phyloP scores from a whole-genome alignment of 306 rosid species.

The Cajanus cajan region DNA sequence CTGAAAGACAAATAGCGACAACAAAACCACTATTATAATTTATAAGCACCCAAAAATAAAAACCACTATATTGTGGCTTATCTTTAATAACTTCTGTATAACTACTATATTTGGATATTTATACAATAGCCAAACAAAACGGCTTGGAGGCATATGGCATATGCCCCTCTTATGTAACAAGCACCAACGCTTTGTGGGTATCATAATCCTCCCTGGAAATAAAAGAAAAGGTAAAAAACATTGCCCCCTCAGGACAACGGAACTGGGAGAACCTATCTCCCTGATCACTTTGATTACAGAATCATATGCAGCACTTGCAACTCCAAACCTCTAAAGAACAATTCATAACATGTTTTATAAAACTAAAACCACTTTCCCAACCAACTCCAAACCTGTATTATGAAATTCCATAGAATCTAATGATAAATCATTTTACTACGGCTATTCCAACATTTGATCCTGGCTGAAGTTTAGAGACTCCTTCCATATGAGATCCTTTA shows the following conservation, averaged over 20 bases:
- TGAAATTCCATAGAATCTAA: slow-evolving; percentile 23
- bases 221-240: background rate
- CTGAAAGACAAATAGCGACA: slow-evolving; percentile 12
- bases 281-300: slow-evolving; percentile 13
- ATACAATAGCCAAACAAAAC: slow-evolving; percentile 30
- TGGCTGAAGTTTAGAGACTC: slow-evolving; percentile 54
- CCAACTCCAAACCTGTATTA: slow-evolving; percentile 33
- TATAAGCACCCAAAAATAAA: slow-evolving; percentile 1
- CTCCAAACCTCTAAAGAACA: slow-evolving; percentile 24
- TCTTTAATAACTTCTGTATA: slow-evolving; percentile 23
- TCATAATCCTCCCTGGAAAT: slow-evolving; percentile 3
- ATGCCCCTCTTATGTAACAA: slow-evolving; percentile 36
- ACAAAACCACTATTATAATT: background rate
- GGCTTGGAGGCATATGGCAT: slow-evolving; percentile 28
- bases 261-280: slow-evolving; percentile 41
- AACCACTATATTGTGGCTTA: slow-evolving; percentile 30
- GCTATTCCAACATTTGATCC: slow-evolving; percentile 25
- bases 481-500: slow-evolving; percentile 89
- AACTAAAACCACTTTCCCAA: slow-evolving; percentile 10
- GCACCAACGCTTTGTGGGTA: slow-evolving; percentile 15
- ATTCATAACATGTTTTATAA: slow-evolving; percentile 2
- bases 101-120: slow-evolving; percentile 37
- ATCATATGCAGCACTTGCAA: slow-evolving; percentile 30
- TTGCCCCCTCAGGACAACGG: slow-evolving; percentile 2
- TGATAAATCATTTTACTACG: background rate